These are phyloP conservation scores for Microdochium bolleyi DNA, from an alignment of 2,329 filamentous ascomycete genomes.

Conservation along the genomic window DNA sequence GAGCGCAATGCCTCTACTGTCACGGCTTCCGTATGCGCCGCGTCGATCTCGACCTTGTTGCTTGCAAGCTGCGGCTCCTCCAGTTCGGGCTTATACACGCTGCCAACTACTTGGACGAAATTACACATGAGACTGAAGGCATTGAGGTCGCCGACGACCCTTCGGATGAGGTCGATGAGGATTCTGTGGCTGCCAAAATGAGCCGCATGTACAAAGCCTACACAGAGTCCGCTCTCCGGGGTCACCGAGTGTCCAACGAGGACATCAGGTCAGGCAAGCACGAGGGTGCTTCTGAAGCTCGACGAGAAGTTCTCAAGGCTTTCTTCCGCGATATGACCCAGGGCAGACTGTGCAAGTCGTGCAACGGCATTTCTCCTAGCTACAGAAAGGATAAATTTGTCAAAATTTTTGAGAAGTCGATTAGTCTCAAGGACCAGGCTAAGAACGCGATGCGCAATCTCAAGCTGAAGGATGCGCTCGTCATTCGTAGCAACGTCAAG, in stretches of 20 bases:
- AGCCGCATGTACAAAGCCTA: slow-evolving; percentile 52
- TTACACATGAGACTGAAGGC: slow-evolving; percentile 22
- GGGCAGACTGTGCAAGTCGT: slow-evolving; percentile 60
- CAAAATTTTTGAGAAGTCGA: slow-evolving; percentile 84
- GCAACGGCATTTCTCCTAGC: slow-evolving; percentile 64
- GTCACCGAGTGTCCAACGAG: slow-evolving; percentile 40
- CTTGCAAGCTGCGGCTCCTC: slow-evolving; percentile 78
- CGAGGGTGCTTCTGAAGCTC: slow-evolving; percentile 71
- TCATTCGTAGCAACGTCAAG: slow-evolving; percentile 33
- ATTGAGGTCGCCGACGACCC: slow-evolving; percentile 45
- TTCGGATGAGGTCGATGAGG: slow-evolving; percentile 54
- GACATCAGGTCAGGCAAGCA: slow-evolving; percentile 62
- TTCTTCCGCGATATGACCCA: slow-evolving; percentile 69
- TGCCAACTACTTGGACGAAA: slow-evolving; percentile 35
- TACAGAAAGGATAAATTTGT: slow-evolving; percentile 87
- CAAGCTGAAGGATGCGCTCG: slow-evolving; percentile 62
- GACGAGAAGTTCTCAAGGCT: slow-evolving; percentile 69
- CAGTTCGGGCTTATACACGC: slow-evolving; percentile 69
- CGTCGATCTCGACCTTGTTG: slow-evolving; percentile 67
- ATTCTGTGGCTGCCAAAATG: slow-evolving; percentile 40
- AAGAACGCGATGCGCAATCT: slow-evolving; percentile 66
- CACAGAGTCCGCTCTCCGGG: slow-evolving; percentile 63
- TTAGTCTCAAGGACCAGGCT: slow-evolving; percentile 66
- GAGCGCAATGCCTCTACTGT: slow-evolving; percentile 87
- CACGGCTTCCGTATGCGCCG: slow-evolving; percentile 75